These are phyloP conservation scores for Solanum hybrid DNA, from an alignment of 305 asterid genomes.

Conservation along the genomic window DNA sequence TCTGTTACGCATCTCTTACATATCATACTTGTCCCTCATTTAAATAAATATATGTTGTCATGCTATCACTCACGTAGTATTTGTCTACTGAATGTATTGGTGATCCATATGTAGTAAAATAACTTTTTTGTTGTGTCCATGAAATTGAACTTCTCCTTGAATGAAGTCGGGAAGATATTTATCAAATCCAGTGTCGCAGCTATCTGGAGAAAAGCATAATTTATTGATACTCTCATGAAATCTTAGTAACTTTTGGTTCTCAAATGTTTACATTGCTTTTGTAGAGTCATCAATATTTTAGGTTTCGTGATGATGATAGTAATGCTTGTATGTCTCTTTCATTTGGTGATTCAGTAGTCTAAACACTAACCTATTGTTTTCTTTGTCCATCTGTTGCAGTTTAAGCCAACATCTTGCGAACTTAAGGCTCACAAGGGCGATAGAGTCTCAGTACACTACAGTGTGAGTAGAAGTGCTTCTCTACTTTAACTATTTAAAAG, in stretches of 20 bases:
- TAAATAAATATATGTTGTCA: neutral
- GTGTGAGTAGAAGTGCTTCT: conserved; percentile 44
- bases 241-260: neutral
- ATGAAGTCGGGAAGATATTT: neutral
- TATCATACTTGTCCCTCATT: neutral
- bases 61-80: neutral
- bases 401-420: conserved; percentile 60
- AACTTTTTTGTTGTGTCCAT: neutral
- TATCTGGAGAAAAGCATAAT: neutral
- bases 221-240: neutral
- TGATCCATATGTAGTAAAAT: neutral
- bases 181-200: neutral
- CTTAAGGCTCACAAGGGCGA: conserved; percentile 96
- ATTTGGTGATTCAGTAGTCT: neutral
- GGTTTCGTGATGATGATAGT: neutral
- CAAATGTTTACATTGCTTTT: neutral
- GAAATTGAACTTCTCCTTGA: neutral
- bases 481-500: neutral
- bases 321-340: neutral
- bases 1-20: neutral
- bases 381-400: conserved; percentile 37
- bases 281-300: neutral
- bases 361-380: neutral
- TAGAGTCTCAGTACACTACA: conserved; percentile 72
- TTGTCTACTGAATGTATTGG: neutral